phyloP scores from a whole-genome alignment of 2,329 filamentous ascomycete species.

The Aspergillus thermomutatus region DNA sequence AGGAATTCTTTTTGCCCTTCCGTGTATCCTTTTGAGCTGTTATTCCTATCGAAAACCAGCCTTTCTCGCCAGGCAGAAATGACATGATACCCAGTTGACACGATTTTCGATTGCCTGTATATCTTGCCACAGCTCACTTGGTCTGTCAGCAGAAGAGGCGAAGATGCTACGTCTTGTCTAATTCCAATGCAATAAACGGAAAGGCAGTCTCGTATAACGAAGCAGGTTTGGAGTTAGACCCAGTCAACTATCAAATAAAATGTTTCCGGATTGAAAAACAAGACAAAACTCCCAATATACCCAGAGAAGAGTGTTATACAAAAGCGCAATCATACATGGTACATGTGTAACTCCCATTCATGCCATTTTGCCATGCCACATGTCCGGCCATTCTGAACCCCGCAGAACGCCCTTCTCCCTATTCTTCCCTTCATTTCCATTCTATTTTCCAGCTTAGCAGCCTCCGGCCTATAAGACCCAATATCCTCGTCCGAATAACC shows the following conservation, averaged over 20 bases:
- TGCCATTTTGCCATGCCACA: not conserved
- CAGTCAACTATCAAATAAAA: no score
- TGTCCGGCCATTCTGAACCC: conserved; percentile 6
- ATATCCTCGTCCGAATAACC: conserved; percentile 8
- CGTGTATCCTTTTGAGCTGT: not conserved
- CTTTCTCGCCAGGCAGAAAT: not conserved
- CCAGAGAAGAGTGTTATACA: conserved; percentile 35
- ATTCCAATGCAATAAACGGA: conserved; percentile 4
- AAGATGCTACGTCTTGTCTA: not conserved
- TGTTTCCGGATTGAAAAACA: conserved; percentile 4
- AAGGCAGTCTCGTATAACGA: not conserved
- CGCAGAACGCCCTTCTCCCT: not conserved
- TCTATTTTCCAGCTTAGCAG: not conserved
- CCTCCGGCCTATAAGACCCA: not conserved
- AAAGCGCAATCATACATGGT: conserved; percentile 11
- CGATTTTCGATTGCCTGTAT: not conserved
- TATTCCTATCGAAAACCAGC: not conserved
- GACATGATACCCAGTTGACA: not conserved
- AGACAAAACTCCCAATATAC: conserved; percentile 27
- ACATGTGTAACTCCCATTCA: conserved; percentile 16
- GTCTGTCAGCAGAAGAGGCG: not conserved
- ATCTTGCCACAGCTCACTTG: not conserved
- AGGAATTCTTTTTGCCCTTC: conserved; percentile 22
- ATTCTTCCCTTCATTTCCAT: not conserved
- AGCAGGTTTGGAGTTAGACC: not conserved